These are phyloP conservation scores for Barbatosphaeria neglecta DNA, from an alignment of 495 filamentous ascomycete genomes.

Conservation along the genomic window DNA sequence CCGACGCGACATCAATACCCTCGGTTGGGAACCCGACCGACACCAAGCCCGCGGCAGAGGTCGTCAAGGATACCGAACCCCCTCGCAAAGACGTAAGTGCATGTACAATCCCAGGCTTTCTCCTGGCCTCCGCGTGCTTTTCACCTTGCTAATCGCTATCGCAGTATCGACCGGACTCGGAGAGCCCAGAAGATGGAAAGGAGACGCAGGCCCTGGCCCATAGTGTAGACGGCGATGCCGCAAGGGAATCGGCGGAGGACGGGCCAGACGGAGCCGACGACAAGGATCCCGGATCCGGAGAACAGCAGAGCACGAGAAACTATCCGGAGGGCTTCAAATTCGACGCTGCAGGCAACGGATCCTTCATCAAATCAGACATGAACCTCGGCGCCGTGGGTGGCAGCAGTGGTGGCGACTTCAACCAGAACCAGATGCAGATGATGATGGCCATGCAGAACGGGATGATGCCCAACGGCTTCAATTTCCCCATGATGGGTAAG, in stretches of 20 bases:
- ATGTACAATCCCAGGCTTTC: too few relatives aligned
- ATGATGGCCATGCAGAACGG: constrained; percentile 63
- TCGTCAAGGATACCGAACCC: too few relatives aligned
- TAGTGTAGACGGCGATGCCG: constrained; percentile 5
- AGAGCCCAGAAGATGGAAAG: neutral
- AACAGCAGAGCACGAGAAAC: constrained; percentile 16
- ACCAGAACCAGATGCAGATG: constrained; percentile 64
- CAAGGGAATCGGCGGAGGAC: constrained; percentile 10
- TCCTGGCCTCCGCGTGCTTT: too few relatives aligned
- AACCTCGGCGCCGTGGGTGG: constrained; percentile 45
- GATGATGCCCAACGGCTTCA: constrained; percentile 52
- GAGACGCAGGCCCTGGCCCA: constrained; percentile 1
- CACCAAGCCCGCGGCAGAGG: too few relatives aligned
- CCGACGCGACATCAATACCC: too few relatives aligned
- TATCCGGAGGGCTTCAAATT: constrained; percentile 28
- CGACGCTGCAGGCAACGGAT: constrained; percentile 34
- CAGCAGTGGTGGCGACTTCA: neutral
- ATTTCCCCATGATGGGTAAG: constrained; percentile 82
- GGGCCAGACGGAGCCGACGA: constrained; percentile 16
- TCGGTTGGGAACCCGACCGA: too few relatives aligned
- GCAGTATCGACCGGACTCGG: constrained; percentile 4
- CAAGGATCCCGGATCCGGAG: constrained; percentile 19
- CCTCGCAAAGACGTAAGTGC: too few relatives aligned
- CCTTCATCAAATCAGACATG: constrained; percentile 55
- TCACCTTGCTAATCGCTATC: constrained; percentile 2